Percentiles rank a stretch among this genome's conserved stretches.
Evolutionary conservation across 2,329 filamentous ascomycete species (phyloP).

Genomic region (Beauveria sp.): DNA sequence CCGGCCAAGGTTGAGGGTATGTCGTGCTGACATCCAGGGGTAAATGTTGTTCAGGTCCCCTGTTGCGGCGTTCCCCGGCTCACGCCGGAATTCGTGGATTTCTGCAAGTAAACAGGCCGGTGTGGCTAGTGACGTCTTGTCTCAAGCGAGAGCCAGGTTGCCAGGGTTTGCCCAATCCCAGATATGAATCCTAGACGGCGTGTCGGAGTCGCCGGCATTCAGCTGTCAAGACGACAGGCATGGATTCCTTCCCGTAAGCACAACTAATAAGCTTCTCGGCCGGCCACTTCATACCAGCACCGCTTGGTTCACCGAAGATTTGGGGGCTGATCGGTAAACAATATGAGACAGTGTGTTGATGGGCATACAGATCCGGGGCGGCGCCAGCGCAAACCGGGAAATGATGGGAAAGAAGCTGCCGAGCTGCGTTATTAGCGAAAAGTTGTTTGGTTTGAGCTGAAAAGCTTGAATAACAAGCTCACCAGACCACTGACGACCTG

Average conservation of each 20-base stretch:
- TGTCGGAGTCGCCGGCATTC: neutral
- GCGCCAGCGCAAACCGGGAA: neutral
- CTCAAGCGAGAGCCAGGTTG: neutral
- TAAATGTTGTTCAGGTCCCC: neutral
- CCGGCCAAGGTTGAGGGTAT: neutral
- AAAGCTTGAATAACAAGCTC: neutral
- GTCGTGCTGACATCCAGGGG: neutral
- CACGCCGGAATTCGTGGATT: neutral
- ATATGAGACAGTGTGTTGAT: neutral
- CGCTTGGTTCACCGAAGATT: neutral
- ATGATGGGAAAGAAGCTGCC: neutral
- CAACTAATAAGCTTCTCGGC: neutral
- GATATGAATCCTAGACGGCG: neutral
- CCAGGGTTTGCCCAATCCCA: neutral
- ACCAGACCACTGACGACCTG: constrained; percentile 1
- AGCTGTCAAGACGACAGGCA: neutral
- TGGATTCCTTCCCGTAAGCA: neutral
- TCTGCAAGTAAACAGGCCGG: neutral
- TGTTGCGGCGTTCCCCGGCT: neutral
- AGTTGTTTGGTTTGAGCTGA: neutral
- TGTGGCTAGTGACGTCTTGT: neutral
- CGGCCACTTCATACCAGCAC: neutral
- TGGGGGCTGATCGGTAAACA: neutral
- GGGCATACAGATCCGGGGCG: neutral
- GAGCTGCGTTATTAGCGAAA: neutral